A percentile compares a stretch with the other conserved stretches of the same genome.
Evolutionary conservation across 306 rosid genomes (phyloP).

Genomic region (Vigna trinervia): DNA sequence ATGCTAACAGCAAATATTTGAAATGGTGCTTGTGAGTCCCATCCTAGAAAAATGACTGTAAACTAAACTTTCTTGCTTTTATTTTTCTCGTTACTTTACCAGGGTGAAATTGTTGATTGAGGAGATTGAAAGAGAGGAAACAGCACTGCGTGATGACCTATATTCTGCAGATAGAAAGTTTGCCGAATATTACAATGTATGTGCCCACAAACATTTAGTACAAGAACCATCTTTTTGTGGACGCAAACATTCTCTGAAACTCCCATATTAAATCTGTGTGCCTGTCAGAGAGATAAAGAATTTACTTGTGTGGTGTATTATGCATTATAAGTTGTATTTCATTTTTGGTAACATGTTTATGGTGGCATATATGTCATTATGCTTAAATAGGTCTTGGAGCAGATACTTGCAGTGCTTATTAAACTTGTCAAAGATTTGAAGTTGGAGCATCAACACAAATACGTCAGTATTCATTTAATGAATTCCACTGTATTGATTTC

Average conservation of each 20-base stretch:
- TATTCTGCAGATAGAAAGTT: conserved; percentile 88
- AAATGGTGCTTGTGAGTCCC: conserved; percentile 25
- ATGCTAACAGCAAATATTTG: conserved; percentile 15
- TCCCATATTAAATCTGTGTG: neutral
- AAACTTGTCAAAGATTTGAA: conserved; percentile 94
- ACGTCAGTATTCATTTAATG: conserved; percentile 54
- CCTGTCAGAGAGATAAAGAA: conserved; percentile 15
- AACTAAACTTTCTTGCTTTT: conserved; percentile 33
- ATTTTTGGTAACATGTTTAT: conserved; percentile 14
- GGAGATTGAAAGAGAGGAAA: conserved; percentile 92
- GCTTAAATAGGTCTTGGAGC: conserved; percentile 82
- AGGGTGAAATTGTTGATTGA: conserved; percentile 89
- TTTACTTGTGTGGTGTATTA: conserved; percentile 9
- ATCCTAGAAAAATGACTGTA: conserved; percentile 30
- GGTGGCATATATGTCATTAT: conserved; percentile 18
- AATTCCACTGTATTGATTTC: conserved; percentile 37
- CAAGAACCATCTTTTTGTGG: conserved; percentile 36
- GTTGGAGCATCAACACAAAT: conserved; percentile 92
- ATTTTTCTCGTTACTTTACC: conserved; percentile 44
- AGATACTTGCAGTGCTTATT: conserved; percentile 86
- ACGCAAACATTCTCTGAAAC: conserved; percentile 16
- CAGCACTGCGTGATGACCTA: conserved; percentile 80
- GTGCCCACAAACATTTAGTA: conserved; percentile 37
- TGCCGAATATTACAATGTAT: conserved; percentile 87
- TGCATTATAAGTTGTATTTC: conserved; percentile 35